Conservation (phyloP, 2,329 filamentous ascomycete species). For the Talaromyces islandicus region DNA sequence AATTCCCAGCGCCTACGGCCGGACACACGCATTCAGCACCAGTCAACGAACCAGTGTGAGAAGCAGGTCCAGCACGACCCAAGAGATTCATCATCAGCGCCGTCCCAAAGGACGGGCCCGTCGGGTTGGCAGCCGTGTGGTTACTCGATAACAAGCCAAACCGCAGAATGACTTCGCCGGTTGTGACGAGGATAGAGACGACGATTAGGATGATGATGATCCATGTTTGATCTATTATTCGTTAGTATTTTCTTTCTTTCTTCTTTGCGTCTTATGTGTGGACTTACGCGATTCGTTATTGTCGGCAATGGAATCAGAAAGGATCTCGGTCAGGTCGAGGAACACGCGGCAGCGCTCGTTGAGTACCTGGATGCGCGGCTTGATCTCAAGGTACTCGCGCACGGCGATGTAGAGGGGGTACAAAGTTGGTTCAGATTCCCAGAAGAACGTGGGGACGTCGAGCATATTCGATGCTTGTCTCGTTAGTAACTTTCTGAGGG, state of each 20-base stretch:
- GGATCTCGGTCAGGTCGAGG: slow-evolving; percentile 88
- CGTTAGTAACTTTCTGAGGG: not conserved
- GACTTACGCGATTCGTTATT: slow-evolving; percentile 75
- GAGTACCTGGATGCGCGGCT: slow-evolving; percentile 88
- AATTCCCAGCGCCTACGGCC: not conserved
- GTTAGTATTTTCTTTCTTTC: slow-evolving; percentile 1
- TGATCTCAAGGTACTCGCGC: slow-evolving; percentile 95
- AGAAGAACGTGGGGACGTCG: slow-evolving; percentile 95
- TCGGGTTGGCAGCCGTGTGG: slow-evolving; percentile 8
- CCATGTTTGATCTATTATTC: slow-evolving; percentile 71
- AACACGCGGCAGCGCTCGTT: slow-evolving; percentile 97
- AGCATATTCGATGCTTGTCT: slow-evolving; percentile 80
- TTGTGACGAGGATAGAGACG: slow-evolving; percentile 84
- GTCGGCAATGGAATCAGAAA: slow-evolving; percentile 86
- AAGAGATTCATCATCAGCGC: slow-evolving; percentile 13
- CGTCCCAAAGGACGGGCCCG: slow-evolving; percentile 13
- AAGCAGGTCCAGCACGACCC: not conserved
- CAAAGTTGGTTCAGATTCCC: slow-evolving; percentile 92
- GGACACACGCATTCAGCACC: not conserved
- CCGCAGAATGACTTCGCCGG: slow-evolving; percentile 78
- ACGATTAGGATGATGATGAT: slow-evolving; percentile 94
- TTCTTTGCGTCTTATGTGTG: not conserved
- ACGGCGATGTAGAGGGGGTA: slow-evolving; percentile 92
- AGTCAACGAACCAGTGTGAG: not conserved
- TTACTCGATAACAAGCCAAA: slow-evolving; percentile 63